Evolutionary conservation across 768 basidiomycete species (phyloP).

Genomic region (Termitomyces bulborhizus): DNA sequence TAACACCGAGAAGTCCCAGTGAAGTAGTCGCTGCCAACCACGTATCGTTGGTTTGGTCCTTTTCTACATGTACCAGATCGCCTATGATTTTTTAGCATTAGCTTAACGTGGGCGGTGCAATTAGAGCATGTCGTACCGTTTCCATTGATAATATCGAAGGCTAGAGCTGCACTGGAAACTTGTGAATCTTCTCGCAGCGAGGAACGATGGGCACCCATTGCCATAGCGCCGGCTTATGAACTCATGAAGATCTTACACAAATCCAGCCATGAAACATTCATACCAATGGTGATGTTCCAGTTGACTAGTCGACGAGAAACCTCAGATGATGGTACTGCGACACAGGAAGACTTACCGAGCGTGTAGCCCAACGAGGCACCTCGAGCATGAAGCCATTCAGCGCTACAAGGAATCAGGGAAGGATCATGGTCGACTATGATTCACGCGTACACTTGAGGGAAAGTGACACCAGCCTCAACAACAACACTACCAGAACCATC

Average conservation of each 20-base stretch:
- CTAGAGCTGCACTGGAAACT: slow-evolving; percentile 27
- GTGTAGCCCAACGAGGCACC: slow-evolving; percentile 28
- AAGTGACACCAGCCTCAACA: slow-evolving; percentile 30
- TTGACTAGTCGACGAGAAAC: slow-evolving; percentile 19
- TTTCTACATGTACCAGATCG: slow-evolving; percentile 27
- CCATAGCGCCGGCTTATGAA: slow-evolving; percentile 26
- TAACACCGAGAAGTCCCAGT: slow-evolving; percentile 29
- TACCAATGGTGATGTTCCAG: slow-evolving; percentile 34
- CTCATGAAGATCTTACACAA: neutral
- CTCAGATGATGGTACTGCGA: neutral
- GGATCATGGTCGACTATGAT: neutral
- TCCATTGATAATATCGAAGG: slow-evolving; percentile 30
- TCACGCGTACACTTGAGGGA: slow-evolving; percentile 25
- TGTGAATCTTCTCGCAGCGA: slow-evolving; percentile 32
- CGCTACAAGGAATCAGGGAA: slow-evolving; percentile 12
- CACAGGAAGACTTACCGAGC: slow-evolving; percentile 15
- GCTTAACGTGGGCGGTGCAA: neutral
- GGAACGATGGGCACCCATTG: slow-evolving; percentile 34
- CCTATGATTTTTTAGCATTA: slow-evolving; percentile 13
- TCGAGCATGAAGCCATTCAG: slow-evolving; percentile 28
- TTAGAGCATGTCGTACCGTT: slow-evolving; percentile 16
- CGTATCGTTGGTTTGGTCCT: slow-evolving; percentile 24
- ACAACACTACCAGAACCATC: slow-evolving; percentile 24
- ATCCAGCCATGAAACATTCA: neutral
- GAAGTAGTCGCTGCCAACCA: slow-evolving; percentile 33